Conservation (phyloP, 2,329 filamentous ascomycete genomes). For the Thielaviopsis punctulata region DNA sequence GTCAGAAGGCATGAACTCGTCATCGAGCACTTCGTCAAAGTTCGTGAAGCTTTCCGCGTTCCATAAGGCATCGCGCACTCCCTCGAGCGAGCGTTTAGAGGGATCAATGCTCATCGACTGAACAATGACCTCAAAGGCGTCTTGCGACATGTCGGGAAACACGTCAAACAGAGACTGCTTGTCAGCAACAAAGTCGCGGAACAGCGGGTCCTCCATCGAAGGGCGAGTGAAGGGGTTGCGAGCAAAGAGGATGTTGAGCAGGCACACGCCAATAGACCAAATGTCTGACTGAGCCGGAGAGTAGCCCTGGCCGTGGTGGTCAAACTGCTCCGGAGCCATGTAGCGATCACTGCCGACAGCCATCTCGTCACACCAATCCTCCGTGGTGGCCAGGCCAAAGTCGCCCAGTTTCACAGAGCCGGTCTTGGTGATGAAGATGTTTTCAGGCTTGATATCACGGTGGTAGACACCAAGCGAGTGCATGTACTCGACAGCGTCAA, state of each 20-base stretch:
- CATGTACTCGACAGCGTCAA: constrained; percentile 78
- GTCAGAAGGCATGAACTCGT: constrained; percentile 83
- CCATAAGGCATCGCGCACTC: constrained; percentile 59
- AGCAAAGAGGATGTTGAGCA: constrained; percentile 91
- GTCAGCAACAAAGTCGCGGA: constrained; percentile 82
- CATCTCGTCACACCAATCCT: constrained; percentile 79
- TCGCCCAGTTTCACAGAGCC: constrained; percentile 93
- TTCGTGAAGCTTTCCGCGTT: constrained; percentile 84
- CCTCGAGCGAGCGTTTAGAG: constrained; percentile 64
- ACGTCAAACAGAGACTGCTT: constrained; percentile 94
- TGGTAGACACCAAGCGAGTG: constrained; percentile 86
- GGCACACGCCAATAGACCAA: constrained; percentile 92
- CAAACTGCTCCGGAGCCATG: constrained; percentile 97
- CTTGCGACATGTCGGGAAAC: constrained; percentile 95
- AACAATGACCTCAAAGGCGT: constrained; percentile 86
- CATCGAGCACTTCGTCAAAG: constrained; percentile 62
- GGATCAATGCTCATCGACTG: constrained; percentile 87
- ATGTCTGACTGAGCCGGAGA: constrained; percentile 85
- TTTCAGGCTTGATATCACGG: constrained; percentile 98
- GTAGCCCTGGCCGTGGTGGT: constrained; percentile 74
- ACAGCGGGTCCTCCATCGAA: constrained; percentile 77
- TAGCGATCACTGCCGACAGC: constrained; percentile 96
- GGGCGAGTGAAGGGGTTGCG: constrained; percentile 91
- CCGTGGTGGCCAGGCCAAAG: constrained; percentile 81
- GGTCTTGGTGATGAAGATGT: constrained; percentile 81